Conservation (phyloP, 2,329 filamentous ascomycete species). For the Geosmithia morbida region DNA sequence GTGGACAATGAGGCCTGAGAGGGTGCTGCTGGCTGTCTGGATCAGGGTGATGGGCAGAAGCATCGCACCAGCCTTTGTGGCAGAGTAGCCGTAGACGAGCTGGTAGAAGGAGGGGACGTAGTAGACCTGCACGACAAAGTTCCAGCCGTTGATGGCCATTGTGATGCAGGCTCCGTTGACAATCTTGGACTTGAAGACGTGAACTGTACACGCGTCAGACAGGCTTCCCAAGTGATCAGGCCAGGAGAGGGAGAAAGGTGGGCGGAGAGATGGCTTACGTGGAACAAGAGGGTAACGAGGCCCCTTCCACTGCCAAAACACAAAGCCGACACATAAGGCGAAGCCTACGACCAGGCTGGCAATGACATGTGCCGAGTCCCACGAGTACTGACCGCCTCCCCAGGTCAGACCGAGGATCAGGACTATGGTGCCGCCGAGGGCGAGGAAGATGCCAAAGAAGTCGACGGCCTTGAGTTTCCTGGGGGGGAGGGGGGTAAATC, state of each 20-base stretch:
- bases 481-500: neutral
- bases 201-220: constrained; percentile 15
- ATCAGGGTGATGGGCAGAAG: constrained; percentile 26
- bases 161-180: constrained; percentile 40
- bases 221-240: neutral
- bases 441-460: constrained; percentile 30
- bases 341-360: constrained; percentile 27
- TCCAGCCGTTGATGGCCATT: constrained; percentile 45
- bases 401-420: constrained; percentile 36
- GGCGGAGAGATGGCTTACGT: constrained; percentile 12
- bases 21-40: constrained; percentile 29
- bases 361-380: constrained; percentile 29
- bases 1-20: constrained; percentile 36
- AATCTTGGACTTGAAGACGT: constrained; percentile 37
- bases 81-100: constrained; percentile 26
- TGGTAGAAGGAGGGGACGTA: constrained; percentile 32
- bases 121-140: constrained; percentile 40
- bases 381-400: constrained; percentile 34
- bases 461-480: constrained; percentile 36
- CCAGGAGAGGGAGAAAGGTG: neutral
- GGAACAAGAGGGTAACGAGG: constrained; percentile 32
- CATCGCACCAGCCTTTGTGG: constrained; percentile 24
- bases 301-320: constrained; percentile 33
- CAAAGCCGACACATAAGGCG: constrained; percentile 22
- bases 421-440: constrained; percentile 31